These are phyloP conservation scores for Toxicodendron radicans DNA, from an alignment of 345 rosid species.

Conservation along the genomic window DNA sequence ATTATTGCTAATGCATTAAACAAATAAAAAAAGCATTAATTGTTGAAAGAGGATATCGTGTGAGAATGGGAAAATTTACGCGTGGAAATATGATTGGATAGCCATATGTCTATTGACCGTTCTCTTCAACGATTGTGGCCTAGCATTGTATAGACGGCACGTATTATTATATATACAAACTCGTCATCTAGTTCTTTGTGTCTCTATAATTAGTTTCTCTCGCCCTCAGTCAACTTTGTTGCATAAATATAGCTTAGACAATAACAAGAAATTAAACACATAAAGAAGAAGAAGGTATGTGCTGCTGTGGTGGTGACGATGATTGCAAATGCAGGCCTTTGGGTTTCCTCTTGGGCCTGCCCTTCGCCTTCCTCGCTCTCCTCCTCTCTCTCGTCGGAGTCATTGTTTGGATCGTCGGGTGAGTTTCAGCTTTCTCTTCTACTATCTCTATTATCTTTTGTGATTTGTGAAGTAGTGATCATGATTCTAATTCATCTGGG, in stretches of 20 bases:
- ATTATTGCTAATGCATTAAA: too few species aligned
- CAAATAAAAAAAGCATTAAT: background rate
- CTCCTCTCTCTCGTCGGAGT: constrained; percentile 54
- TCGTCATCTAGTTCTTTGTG: background rate
- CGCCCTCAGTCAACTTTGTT: background rate
- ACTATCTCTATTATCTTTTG: background rate
- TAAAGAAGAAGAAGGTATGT: constrained; percentile 33
- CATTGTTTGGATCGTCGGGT: constrained; percentile 64
- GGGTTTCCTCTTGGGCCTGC: constrained; percentile 67
- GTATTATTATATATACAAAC: too few species aligned
- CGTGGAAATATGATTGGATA: constrained; percentile 21
- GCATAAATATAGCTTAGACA: background rate
- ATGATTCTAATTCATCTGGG: background rate
- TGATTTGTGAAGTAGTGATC: background rate
- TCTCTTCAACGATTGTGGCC: constrained; percentile 14
- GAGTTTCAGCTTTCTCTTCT: constrained; percentile 1
- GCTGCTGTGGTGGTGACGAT: constrained; percentile 47
- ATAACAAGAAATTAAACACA: background rate
- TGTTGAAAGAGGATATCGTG: background rate
- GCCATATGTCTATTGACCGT: background rate
- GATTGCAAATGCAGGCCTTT: constrained; percentile 60
- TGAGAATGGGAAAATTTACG: background rate
- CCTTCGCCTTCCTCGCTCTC: constrained; percentile 62
- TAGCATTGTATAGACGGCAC: constrained; percentile 16
- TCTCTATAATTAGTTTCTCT: background rate